Base-by-base conservation (phyloP, 2,329 filamentous ascomycete species). In the Fusarium irregulare region DNA sequence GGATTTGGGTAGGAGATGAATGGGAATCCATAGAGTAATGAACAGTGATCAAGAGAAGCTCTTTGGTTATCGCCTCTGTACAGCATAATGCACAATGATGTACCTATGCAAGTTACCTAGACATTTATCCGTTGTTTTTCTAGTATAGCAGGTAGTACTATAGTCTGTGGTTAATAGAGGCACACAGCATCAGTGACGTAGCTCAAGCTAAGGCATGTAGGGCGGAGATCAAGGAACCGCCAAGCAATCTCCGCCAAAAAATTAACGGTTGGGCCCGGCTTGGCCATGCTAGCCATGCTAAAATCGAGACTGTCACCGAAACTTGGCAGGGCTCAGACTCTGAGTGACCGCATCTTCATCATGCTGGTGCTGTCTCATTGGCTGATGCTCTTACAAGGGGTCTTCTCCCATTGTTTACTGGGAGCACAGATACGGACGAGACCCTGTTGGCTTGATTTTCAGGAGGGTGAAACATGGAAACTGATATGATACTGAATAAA, bases 231-330 rank as follows among this genome's bases (percentile, higher is more conserved):
- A 59, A 65, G 62, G 41, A 47, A 46, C 47, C 42, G 67, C 67
- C 67, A 70, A 70, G 67, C 58, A 68, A 70, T 68, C 32, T 46
- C 64, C 37, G 44, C 49, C 57, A 23, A 68, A 68, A 64, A 58
- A 68, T 64, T 40, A 49, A 64, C 67, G 67, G 67, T 51, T 64
- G 67, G 68, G 55, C 55, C 68, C 68, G 68, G 51, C 65, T 64
- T 68, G 64, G 68, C 68, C 54, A 28, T 48, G 21, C 48, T 56
- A 51, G 68, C 68, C 54, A 28, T 48, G 21, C 48, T 56, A 47
- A 44, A 50, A 40, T 34, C 49, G 46, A 48, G 51, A 48, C 50
- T 21, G 54, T 41, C 41, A 54, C 48, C 21, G 48, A 67, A 68
- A 60, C 64, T 68, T 68, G 64, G 65, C 64, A 68, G 58, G 53